These are phyloP conservation scores for Artemisia tridentata DNA, from an alignment of 129 eudicot genomes.

Conservation along the genomic window DNA sequence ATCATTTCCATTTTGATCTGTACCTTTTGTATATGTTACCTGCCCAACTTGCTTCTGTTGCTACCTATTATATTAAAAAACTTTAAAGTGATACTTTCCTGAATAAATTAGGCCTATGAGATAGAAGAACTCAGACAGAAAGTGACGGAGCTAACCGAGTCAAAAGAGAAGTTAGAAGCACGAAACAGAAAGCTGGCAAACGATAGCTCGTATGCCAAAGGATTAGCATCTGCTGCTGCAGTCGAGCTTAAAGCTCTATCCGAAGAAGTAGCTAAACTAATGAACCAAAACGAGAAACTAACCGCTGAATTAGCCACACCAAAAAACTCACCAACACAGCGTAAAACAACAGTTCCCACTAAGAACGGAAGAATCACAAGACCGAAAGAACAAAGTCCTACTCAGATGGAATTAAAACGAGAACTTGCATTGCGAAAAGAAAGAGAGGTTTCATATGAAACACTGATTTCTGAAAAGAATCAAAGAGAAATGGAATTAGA, in stretches of 20 bases:
- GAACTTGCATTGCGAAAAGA: slow-evolving; percentile 74
- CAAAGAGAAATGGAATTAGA: slow-evolving; percentile 65
- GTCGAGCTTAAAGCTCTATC: slow-evolving; percentile 89
- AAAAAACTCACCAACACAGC: slow-evolving; percentile 57
- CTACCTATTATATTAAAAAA: background rate
- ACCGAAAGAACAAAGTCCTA: slow-evolving; percentile 59
- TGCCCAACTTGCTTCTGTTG: too few species aligned
- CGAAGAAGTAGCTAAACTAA: slow-evolving; percentile 89
- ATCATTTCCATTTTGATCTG: background rate
- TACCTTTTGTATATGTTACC: background rate
- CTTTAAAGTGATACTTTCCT: slow-evolving; percentile 1
- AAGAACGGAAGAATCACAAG: slow-evolving; percentile 51
- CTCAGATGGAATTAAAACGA: slow-evolving; percentile 55
- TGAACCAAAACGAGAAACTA: slow-evolving; percentile 87
- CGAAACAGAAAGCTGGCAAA: slow-evolving; percentile 88
- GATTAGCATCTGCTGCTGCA: slow-evolving; percentile 97
- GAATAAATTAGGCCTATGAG: slow-evolving; percentile 47
- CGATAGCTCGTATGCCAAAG: slow-evolving; percentile 93
- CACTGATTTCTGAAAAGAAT: slow-evolving; percentile 64
- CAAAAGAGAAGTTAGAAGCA: slow-evolving; percentile 62
- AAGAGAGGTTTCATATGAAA: slow-evolving; percentile 75
- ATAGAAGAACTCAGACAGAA: slow-evolving; percentile 68
- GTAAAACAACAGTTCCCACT: slow-evolving; percentile 37
- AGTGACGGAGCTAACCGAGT: slow-evolving; percentile 48
- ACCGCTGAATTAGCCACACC: slow-evolving; percentile 42